Evolutionary conservation across 179 eudicot species (phyloP).

Genomic region (Silene coronaria): DNA sequence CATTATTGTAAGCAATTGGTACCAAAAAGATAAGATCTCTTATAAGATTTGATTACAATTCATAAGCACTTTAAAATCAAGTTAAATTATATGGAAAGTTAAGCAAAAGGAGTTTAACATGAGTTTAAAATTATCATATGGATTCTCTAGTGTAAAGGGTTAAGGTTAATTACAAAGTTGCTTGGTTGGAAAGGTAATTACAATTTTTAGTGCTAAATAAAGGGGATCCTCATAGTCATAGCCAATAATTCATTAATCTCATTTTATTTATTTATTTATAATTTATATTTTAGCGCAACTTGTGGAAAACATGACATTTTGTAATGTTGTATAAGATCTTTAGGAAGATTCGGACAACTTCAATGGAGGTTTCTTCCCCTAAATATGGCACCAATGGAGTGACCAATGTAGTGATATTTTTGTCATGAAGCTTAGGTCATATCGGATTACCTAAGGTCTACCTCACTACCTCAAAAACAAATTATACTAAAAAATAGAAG

Average conservation of each 20-base stretch:
- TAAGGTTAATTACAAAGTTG: conserved; percentile 10
- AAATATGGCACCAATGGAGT: background rate
- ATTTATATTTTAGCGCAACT: background rate
- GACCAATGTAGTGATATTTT: background rate
- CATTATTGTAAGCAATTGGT: background rate
- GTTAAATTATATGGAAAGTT: background rate
- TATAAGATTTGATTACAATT: conserved; percentile 5
- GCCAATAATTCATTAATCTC: background rate
- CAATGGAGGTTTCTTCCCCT: background rate
- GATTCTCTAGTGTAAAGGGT: background rate
- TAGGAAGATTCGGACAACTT: background rate
- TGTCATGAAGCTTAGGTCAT: background rate
- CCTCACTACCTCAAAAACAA: background rate
- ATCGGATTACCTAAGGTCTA: background rate
- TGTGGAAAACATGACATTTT: conserved; percentile 11
- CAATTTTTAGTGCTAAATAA: background rate
- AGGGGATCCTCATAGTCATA: conserved; percentile 1
- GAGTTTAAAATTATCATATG: background rate
- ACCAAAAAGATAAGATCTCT: conserved; percentile 8
- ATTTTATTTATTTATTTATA: background rate
- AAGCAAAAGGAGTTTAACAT: background rate
- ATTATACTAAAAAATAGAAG: no score
- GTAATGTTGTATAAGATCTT: background rate
- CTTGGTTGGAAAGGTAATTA: conserved; percentile 8
- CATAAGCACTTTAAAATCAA: background rate